phyloP scores from a whole-genome alignment of 139 green algal species.

The Volvox africanus region DNA sequence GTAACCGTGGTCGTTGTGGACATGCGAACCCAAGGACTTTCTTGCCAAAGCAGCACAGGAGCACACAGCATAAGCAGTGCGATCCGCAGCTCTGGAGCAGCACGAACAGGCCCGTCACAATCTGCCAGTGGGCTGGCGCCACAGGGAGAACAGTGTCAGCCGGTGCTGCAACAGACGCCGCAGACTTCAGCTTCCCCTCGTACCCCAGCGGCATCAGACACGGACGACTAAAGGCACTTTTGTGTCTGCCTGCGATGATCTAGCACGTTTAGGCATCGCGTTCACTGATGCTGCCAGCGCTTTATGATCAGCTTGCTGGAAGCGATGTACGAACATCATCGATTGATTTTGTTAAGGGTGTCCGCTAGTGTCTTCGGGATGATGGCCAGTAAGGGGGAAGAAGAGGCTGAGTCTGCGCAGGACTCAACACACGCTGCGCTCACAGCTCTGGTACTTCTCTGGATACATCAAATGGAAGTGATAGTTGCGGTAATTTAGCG shows the following conservation, averaged over 20 bases:
- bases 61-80: not conserved
- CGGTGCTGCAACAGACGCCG: not conserved
- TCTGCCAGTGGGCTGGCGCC: not conserved
- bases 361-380: too few relatives aligned
- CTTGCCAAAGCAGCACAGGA: not conserved
- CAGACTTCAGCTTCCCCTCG: not conserved
- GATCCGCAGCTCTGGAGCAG: not conserved
- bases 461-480: too few relatives aligned
- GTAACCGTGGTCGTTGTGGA: slow-evolving; percentile 74
- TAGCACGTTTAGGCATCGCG: too few relatives aligned
- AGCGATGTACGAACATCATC: too few relatives aligned
- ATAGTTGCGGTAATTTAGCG: too few relatives aligned
- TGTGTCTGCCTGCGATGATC: not conserved
- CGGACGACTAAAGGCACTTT: not conserved
- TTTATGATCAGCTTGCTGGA: too few relatives aligned
- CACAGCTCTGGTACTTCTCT: too few relatives aligned
- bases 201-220: not conserved
- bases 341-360: too few relatives aligned
- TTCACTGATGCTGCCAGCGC: too few relatives aligned
- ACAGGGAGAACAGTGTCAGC: not conserved
- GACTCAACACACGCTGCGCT: too few relatives aligned
- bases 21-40: slow-evolving; percentile 26
- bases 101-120: not conserved
- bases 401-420: too few relatives aligned
- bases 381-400: too few relatives aligned